A percentile compares a stretch with the other conserved stretches of the same genome.
Evolutionary conservation across 305 asterid species (phyloP).

Genomic region (Fraxinus greggii): DNA sequence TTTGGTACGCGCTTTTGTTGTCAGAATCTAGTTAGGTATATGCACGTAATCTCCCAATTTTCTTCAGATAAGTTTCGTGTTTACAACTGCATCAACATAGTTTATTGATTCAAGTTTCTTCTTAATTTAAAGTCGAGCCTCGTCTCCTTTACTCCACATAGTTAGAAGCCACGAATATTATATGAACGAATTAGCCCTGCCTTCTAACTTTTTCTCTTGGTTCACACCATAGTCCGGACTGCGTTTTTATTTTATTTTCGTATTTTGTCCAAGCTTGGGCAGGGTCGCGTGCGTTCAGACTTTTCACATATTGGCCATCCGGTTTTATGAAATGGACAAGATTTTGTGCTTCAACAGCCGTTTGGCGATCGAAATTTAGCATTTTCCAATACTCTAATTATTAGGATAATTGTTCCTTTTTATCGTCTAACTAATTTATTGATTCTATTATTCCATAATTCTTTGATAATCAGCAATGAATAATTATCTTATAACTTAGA

Average conservation of each 20-base stretch:
- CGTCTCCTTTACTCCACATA: neutral
- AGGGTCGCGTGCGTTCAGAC: neutral
- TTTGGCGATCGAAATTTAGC: neutral
- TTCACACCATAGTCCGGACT: neutral
- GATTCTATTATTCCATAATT: neutral
- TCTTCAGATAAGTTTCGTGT: neutral
- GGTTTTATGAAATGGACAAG: neutral
- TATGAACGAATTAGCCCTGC: neutral
- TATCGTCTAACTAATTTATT: neutral
- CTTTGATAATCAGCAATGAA: neutral
- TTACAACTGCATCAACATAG: neutral
- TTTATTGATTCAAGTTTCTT: neutral
- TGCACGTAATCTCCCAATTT: neutral
- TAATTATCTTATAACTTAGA: neutral
- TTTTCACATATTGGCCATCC: neutral
- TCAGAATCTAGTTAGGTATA: neutral
- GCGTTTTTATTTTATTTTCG: neutral
- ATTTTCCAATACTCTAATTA: neutral
- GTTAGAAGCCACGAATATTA: neutral
- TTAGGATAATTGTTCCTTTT: neutral
- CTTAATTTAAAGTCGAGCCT: neutral
- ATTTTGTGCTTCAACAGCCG: too few relatives aligned
- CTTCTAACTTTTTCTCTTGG: neutral
- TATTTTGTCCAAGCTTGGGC: neutral
- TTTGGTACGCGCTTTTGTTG: constrained; percentile 7